These are phyloP conservation scores for Globisporangium megalacanthum DNA, from an alignment of 352 stramenopile species.

Conservation along the genomic window DNA sequence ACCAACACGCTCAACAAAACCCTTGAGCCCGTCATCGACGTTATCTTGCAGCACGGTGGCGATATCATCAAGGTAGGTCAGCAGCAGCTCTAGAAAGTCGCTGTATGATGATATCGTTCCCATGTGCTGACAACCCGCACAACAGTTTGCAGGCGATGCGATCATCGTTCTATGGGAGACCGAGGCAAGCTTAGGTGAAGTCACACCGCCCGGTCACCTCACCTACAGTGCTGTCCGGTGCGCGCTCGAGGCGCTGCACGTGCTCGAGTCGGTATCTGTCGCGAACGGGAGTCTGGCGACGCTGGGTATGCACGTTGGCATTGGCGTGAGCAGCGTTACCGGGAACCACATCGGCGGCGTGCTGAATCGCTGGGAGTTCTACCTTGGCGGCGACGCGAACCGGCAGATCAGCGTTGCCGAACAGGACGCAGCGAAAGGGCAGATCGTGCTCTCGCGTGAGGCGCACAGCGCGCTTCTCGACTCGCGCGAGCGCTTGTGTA, in stretches of 20 bases:
- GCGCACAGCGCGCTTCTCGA: constrained; percentile 32
- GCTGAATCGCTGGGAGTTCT: constrained; percentile 85
- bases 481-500: constrained; percentile 17
- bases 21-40: constrained; percentile 70
- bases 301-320: constrained; percentile 78
- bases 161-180: constrained; percentile 82
- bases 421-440: constrained; percentile 53
- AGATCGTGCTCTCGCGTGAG: constrained; percentile 68
- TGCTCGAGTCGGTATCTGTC: constrained; percentile 25
- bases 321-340: constrained; percentile 69
- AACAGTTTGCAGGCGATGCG: constrained; percentile 61
- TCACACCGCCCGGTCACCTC: constrained; percentile 37
- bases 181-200: constrained; percentile 31
- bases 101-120: not conserved
- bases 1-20: constrained; percentile 78
- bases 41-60: constrained; percentile 63
- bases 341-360: constrained; percentile 81
- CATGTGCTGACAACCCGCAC: not conserved
- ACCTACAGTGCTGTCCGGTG: constrained; percentile 52
- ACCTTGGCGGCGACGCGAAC: constrained; percentile 78
- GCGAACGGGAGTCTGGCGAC: constrained; percentile 22
- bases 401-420: constrained; percentile 74
- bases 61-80: constrained; percentile 70
- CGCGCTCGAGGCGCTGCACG: constrained; percentile 47
- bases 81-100: too few relatives aligned